Evolutionary conservation across 2,329 filamentous ascomycete genomes (phyloP), one percentile per base, ranked within the genome.

Genomic region (Paecilomyces dactylethromorphus): DNA sequence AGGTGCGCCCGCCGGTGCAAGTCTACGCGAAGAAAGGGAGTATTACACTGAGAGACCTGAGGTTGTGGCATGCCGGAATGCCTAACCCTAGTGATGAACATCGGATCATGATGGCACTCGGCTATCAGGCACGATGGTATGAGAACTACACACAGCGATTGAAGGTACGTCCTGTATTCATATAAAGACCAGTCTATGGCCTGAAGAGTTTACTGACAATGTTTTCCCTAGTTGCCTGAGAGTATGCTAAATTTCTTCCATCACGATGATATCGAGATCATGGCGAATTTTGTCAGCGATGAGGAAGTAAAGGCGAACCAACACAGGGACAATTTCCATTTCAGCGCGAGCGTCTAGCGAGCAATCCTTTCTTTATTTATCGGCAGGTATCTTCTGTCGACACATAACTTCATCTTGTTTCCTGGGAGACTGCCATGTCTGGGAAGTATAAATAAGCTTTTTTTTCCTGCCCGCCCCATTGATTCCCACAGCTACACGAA

Each of bases 1-100:
- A 57, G 13, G 57, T 69, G 6, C 60, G 69, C 13, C 68, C 69
- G 15, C 69, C 70, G 2, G 58, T 71, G 6, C 68, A 69, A 60
- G 66, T 68, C 0, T 56, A 45, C 31, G 59, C 59, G 31, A n/a
- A 35, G 31, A 62, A 64, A 18, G 70, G 69, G 13, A 69, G 70
- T 33, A 62, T 72, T 53, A 65, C 70, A 62, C 60, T 72, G 22
- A 64, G 70, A 54, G 70, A 71, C 55, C 31, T 71, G 45, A 59
- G 70, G 54, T 62, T 62, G 11, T 72, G 70, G 70, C 70, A 71
- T 53, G 70, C 69, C 3, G 69, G 69, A n/a, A 71, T 72, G 69
- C 69, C 70, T 2, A 72, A 72, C 24, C 31, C 56, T 12, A 69
- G 64, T 33, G 59, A 65, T 33, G 45, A 59, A 24, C 63, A 69